A percentile compares a stretch with the other conserved stretches of the same genome.
Evolutionary conservation across 2,329 filamentous ascomycete species (phyloP).

Genomic region (Venturia oleaginea): DNA sequence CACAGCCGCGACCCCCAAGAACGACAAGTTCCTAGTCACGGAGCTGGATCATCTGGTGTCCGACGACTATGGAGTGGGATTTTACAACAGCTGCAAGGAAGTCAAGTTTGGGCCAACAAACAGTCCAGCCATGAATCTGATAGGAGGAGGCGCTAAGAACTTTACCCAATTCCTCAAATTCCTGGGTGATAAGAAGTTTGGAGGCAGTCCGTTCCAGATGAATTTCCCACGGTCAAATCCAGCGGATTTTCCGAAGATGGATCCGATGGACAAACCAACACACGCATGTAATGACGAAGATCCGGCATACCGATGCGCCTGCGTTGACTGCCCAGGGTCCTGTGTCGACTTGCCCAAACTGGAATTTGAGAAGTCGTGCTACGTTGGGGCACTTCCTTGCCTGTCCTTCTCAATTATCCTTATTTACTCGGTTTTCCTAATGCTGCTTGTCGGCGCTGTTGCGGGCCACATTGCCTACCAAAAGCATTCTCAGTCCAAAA

Average conservation of each 20-base stretch:
- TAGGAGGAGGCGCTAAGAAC: conserved; percentile 89
- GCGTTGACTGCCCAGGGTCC: conserved; percentile 80
- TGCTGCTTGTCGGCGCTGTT: conserved; percentile 55
- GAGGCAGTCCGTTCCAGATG: conserved; percentile 96
- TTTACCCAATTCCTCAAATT: conserved; percentile 84
- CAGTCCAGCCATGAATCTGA: conserved; percentile 87
- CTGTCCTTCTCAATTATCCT: conserved; percentile 88
- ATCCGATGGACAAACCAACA: conserved; percentile 58
- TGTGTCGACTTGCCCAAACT: conserved; percentile 77
- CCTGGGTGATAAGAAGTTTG: conserved; percentile 78
- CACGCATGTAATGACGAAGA: conserved; percentile 89
- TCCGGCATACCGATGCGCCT: conserved; percentile 78
- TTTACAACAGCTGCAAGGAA: conserved; percentile 97
- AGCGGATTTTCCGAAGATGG: conserved; percentile 60
- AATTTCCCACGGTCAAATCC: conserved; percentile 64
- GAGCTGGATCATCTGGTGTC: conserved; percentile 87
- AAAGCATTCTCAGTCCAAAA: conserved; percentile 63
- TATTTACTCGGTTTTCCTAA: conserved; percentile 67
- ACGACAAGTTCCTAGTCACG: conserved; percentile 60
- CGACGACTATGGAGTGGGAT: conserved; percentile 71
- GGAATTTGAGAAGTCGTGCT: conserved; percentile 60
- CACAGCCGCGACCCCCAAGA: conserved; percentile 58
- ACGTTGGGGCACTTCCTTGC: conserved; percentile 82
- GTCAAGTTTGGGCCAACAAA: conserved; percentile 97
- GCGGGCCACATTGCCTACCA: conserved; percentile 68